Evolutionary conservation across 441 rosid species (phyloP).

Genomic region (Pelargonium exstipulatum): DNA sequence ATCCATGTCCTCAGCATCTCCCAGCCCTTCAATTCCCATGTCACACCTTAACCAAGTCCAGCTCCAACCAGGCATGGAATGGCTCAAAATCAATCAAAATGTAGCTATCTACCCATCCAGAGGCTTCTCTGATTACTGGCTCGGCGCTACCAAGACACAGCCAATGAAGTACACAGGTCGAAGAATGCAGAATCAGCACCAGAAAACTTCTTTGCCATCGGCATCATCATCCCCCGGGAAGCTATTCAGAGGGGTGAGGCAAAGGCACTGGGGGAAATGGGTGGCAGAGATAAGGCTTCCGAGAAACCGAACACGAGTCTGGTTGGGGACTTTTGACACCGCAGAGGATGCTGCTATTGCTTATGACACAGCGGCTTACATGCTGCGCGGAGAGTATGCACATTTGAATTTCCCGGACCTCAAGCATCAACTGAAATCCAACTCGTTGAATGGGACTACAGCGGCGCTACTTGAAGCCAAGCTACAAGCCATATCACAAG

Average conservation of each 20-base stretch:
- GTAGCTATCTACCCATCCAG: conserved; percentile 30
- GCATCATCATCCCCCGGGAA: conserved; percentile 41
- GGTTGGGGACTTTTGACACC: conserved; percentile 77
- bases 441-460: conserved; percentile 48
- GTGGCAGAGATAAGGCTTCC: conserved; percentile 86
- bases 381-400: conserved; percentile 69
- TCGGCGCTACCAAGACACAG: conserved; percentile 52
- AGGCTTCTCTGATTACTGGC: conserved; percentile 46
- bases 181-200: conserved; percentile 37
- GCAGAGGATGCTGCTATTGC: conserved; percentile 83
- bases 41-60: conserved; percentile 26
- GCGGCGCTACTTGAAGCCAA: conserved; percentile 78
- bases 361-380: conserved; percentile 74
- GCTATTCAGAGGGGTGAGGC: conserved; percentile 76
- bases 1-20: conserved; percentile 22
- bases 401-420: conserved; percentile 70
- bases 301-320: conserved; percentile 70
- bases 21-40: conserved; percentile 20
- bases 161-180: conserved; percentile 53
- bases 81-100: conserved; percentile 42
- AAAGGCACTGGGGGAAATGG: conserved; percentile 94
- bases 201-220: conserved; percentile 22
- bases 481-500: conserved; percentile 52
- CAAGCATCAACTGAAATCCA: conserved; percentile 51
- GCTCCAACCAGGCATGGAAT: conserved; percentile 25